Base-by-base conservation (phyloP, 306 rosid species). In the Cucurbita moschata region DNA sequence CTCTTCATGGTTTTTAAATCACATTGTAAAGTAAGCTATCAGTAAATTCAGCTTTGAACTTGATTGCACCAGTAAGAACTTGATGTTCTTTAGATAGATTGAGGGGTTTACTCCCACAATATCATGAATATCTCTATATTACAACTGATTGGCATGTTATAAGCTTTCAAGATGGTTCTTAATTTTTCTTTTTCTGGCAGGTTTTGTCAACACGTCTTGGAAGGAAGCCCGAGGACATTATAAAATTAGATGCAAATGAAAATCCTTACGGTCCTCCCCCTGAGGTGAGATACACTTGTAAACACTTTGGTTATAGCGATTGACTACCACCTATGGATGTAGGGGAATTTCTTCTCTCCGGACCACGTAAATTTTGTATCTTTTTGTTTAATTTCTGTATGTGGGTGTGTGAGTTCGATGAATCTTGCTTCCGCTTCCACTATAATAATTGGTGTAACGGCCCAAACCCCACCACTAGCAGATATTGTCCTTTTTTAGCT, bases 231-330 rank as follows among this genome's bases (percentile, higher is more conserved):
- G 99, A 94, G 87, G 97, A 91, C 72, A 94, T 94, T 78, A 80
- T 94, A 84, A 94, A 94, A 81, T 85, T 94, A 81, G 99, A 91
- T 79, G 99, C 99, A 64, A 94, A 91, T 82, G 99, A 94, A 79
- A 91, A 94, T 71, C 99, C 97, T n/a, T 94, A 94, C 23, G 97
- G 97, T 73, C 97, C 97, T 76, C 96, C 99, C 66, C 99, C 99
- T 0, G 99, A 94, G 91, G 99, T 77, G 75, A 85, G 88, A 30
- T 30, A 30, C 35, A 3, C 35, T 30, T 30, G 35, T 30, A 30
- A 30, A 30, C 35, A 30, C 35, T 30, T 30, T 30, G 35, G 35
- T 30, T 30, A 30, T 30, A 30, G 35, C 2, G 35, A 30, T 30
- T 30, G 35, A 30, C 35, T 30, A 30, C 35, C 35, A 30, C 35